phyloP scores from a whole-genome alignment of 179 eudicot species.

The Silene coronaria region DNA sequence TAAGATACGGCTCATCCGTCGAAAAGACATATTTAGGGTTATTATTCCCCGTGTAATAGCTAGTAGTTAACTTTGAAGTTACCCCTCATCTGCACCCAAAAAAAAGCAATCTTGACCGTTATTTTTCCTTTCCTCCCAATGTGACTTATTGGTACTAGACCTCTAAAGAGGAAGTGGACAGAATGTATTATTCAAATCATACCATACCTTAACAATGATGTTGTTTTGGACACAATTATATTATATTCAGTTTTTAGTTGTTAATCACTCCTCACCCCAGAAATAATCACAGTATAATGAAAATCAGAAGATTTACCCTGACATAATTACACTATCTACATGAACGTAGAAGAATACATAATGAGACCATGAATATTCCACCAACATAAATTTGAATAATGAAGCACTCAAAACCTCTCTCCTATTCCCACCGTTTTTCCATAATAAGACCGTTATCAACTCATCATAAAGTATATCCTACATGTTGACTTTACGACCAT shows the following conservation, averaged over 20 bases:
- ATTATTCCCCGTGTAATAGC: too few relatives aligned
- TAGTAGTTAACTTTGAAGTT: too few relatives aligned
- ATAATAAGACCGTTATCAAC: constrained; percentile 25
- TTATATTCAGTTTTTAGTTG: not conserved
- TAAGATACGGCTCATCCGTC: too few relatives aligned
- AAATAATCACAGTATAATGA: not conserved
- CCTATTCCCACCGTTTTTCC: constrained; percentile 12
- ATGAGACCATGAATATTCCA: not conserved
- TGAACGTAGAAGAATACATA: not conserved
- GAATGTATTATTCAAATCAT: not conserved
- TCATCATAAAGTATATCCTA: constrained; percentile 5
- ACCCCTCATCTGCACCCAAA: not conserved
- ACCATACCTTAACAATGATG: not conserved
- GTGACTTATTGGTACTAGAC: too few relatives aligned
- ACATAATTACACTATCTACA: not conserved
- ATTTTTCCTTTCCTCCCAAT: too few relatives aligned
- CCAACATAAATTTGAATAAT: constrained; percentile 7
- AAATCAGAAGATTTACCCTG: not conserved
- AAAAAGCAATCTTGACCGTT: too few relatives aligned
- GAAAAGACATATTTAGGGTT: too few relatives aligned
- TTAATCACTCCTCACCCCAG: not conserved
- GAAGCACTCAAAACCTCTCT: not conserved
- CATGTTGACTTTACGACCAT: constrained; percentile 20
- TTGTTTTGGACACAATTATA: not conserved
- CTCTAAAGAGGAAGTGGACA: too few relatives aligned